These are phyloP conservation scores for Camellia japonica DNA, from an alignment of 148 eudicot species.

Conservation along the genomic window DNA sequence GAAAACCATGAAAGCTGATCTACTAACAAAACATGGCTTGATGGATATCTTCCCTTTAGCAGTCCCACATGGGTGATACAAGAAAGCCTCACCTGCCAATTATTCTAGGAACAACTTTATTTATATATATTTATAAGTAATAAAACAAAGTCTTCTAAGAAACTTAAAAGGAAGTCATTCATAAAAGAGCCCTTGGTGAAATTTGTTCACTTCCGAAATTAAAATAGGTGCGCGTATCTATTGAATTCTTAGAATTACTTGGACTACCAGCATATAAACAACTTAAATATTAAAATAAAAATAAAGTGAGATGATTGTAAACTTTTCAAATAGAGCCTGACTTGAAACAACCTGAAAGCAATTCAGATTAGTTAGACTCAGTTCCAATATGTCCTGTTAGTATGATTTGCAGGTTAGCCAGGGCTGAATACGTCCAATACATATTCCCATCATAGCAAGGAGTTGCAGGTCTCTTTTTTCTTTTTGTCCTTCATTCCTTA, in stretches of 20 bases:
- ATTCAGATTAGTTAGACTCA: not conserved
- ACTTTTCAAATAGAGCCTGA: not conserved
- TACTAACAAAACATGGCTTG: not conserved
- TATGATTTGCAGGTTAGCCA: not conserved
- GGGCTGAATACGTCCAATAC: not conserved
- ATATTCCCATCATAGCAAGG: not conserved
- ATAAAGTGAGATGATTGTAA: not conserved
- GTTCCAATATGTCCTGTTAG: not conserved
- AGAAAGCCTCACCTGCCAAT: not conserved
- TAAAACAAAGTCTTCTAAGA: no score
- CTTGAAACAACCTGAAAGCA: conserved; percentile 10
- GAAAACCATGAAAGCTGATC: not conserved
- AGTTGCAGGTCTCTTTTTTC: no score
- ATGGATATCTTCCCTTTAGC: not conserved
- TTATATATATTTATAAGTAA: no score
- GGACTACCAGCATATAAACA: not conserved
- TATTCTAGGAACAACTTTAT: not conserved
- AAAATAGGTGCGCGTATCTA: not conserved
- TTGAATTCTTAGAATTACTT: not conserved
- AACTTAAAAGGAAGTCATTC: not conserved
- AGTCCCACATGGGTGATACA: not conserved
- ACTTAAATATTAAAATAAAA: not conserved
- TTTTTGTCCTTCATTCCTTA: not conserved
- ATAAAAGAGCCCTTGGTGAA: not conserved
- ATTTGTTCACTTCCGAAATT: not conserved